Evolutionary conservation across 2,329 filamentous ascomycete species (phyloP), one percentile per base, ranked within the genome.

Genomic region (Apiospora arundinis): DNA sequence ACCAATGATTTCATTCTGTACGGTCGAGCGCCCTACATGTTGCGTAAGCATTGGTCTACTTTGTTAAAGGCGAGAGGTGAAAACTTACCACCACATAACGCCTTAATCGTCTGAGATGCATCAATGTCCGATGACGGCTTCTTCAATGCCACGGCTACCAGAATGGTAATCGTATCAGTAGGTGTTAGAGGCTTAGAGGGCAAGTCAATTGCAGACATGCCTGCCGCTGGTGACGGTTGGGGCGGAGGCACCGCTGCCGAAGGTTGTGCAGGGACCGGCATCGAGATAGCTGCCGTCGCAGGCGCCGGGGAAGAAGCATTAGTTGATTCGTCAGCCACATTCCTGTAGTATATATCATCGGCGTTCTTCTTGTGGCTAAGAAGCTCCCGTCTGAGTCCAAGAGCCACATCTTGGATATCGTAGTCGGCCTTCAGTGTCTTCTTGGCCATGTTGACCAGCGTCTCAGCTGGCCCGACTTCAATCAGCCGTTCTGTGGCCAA

Each of bases 1-100:
- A 2, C 83, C 84, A 14, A 82, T 78, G 69, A 85, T 78, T 71
- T 85, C 83, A 70, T 85, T 85, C 70, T 85, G 81, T 2, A 85
- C 75, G 1, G 83, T 84, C 1, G 84, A 85, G 69, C 81, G 79
- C 5, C 82, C 81, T 80, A 40, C 0, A 7, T 0, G 6, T 23
- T 5, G 5, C 9, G 32, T 63, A 12, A 63, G 56, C 3, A 21
- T 60, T 49, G 14, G n/a, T n/a, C n/a, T n/a, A 7, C 14, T 11
- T 23, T 8, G 1, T 28, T n/a, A 16, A 48, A 14, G 12, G 11
- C 4, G 28, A 40, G 2, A 4, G 23, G 21, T 25, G 5, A 40
- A 40, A 16, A 70, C 75, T 25, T 74, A 75, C 76, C 78, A 70
- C 76, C 77, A 70, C 74, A 78, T 16, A 83, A 75, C 32, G 77